These are phyloP conservation scores for Aspergillus biplanus DNA, from an alignment of 495 filamentous ascomycete genomes.

Conservation along the genomic window DNA sequence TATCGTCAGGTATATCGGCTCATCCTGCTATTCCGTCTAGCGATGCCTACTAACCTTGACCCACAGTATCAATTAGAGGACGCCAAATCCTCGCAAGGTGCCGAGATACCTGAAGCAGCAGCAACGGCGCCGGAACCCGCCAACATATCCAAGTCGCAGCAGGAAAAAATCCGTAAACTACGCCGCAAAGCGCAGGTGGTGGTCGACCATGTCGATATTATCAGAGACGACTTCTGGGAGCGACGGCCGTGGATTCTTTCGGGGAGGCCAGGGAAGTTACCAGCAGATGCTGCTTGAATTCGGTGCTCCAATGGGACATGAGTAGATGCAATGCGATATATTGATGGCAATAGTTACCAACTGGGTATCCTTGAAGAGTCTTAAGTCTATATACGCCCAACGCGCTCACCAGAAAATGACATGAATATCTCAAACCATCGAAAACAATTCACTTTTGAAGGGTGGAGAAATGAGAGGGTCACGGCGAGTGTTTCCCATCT, in stretches of 20 bases:
- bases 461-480: neutral
- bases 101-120: constrained; percentile 25
- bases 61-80: constrained; percentile 47
- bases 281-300: constrained; percentile 48
- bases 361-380: constrained; percentile 37
- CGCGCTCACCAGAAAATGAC: constrained; percentile 27
- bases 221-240: constrained; percentile 92
- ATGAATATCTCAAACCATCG: constrained; percentile 28
- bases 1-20: constrained; percentile 69
- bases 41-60: neutral
- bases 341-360: constrained; percentile 16
- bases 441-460: constrained; percentile 33
- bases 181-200: constrained; percentile 75
- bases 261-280: constrained; percentile 69
- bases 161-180: constrained; percentile 76
- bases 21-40: neutral
- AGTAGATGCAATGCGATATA: constrained; percentile 5
- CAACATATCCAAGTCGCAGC: constrained; percentile 70
- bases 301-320: constrained; percentile 25
- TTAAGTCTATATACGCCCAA: constrained; percentile 23
- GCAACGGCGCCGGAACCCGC: constrained; percentile 19
- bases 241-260: constrained; percentile 82
- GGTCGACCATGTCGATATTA: constrained; percentile 87
- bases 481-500: constrained; percentile 22
- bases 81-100: constrained; percentile 21